Base-by-base conservation (phyloP, 2,329 filamentous ascomycete genomes). In the Leptoxyphium fumago region DNA sequence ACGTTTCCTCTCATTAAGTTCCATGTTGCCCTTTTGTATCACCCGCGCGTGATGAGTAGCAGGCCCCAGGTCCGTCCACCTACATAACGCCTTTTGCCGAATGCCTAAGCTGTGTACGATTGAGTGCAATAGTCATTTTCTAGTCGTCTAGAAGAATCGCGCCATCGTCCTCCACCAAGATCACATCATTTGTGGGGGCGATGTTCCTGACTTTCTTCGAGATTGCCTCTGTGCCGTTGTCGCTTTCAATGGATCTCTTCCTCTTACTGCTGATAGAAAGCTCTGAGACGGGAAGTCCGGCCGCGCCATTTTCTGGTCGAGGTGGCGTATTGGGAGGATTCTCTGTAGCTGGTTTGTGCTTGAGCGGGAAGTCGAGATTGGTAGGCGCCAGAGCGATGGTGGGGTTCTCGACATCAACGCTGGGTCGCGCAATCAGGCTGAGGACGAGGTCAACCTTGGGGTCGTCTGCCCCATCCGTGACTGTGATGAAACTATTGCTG, bases 381-480 rank as follows among this genome's bases (percentile, higher is more conserved):
- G 11, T 14, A 5, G 38, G 38, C 14, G 3, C 11, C 7, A 40
- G 38, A 3, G 13, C 10, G 10, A 40, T 13, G 17, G 4, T 38
- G 34, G 13, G 13, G 14, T 17, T 13, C 11, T 17, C 38, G 5
- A 28, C 3, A 18, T 17, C 21, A 10, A 18, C 11, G 17, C 11
- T 10, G 15, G 39, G 9, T 15, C 26, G 17, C 8, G 14, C 21
- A 10, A 29, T 29, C n/a, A 41, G 32, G 43, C 52, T 55, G 10
- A 95, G 68, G 42, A 89, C 73, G 2, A 96, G 72, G 50, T 95
- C 89, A 44, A 94, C 81, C 47, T 83, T 80, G 0, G 82, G 73
- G 38, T 85, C 81, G 43, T 88, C 82, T 40, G 86, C 82, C 45
- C 93, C 75, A 50, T 84, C 91, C n/a, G 82, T 79, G 43, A 96